Evolutionary conservation across 1,284 basidiomycete species (phyloP).

Genomic region (Ceratobasidium sp.): DNA sequence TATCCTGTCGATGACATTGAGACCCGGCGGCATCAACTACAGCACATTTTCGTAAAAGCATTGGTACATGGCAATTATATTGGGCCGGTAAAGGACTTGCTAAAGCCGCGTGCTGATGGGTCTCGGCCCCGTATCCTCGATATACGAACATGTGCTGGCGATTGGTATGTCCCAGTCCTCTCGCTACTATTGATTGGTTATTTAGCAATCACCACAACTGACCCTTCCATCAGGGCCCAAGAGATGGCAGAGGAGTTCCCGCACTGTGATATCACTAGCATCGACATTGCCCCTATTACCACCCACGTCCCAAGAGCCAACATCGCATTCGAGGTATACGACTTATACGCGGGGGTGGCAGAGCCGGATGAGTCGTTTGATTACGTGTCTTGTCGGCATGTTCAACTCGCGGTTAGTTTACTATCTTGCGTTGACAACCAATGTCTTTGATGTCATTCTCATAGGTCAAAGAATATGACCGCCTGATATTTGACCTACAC

Average conservation of each 20-base stretch:
- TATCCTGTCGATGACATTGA: slow-evolving; percentile 16
- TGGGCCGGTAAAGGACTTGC: slow-evolving; percentile 2
- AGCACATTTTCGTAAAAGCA: background rate
- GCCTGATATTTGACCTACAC: slow-evolving; percentile 31
- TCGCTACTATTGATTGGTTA: background rate
- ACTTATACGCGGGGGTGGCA: slow-evolving; percentile 7
- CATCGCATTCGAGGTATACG: slow-evolving; percentile 7
- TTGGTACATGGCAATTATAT: slow-evolving; percentile 14
- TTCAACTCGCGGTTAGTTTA: background rate
- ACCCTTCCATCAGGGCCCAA: background rate
- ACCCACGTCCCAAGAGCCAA: background rate
- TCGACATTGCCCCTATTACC: background rate
- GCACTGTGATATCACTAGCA: slow-evolving; percentile 2
- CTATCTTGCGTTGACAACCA: background rate
- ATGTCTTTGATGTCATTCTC: background rate
- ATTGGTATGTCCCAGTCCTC: background rate
- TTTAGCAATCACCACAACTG: background rate
- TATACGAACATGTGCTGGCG: background rate
- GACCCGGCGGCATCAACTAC: background rate
- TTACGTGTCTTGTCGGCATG: slow-evolving; percentile 5
- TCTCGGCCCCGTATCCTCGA: slow-evolving; percentile 5
- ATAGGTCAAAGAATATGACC: slow-evolving; percentile 40
- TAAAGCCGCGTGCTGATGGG: slow-evolving; percentile 1
- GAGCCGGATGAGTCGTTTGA: slow-evolving; percentile 17
- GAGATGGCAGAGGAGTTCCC: slow-evolving; percentile 12